Percentiles rank a stretch among this genome's conserved stretches.
Evolutionary conservation across 257 asterid genomes (phyloP).

Genomic region (Gentiana dahurica): DNA sequence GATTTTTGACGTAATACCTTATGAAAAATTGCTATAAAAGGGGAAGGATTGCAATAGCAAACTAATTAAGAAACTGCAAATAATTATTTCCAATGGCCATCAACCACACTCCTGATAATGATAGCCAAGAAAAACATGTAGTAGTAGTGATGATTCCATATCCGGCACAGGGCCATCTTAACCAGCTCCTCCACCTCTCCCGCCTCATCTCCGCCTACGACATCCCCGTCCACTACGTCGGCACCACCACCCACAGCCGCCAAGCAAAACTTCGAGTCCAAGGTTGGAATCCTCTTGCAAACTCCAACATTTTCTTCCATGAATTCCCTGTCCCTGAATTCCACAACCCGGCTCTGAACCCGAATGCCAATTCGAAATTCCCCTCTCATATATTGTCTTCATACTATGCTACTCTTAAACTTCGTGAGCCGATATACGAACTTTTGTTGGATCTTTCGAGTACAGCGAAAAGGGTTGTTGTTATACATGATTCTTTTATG

Average conservation of each 20-base stretch:
- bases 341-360: conserved; percentile 22
- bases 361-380: conserved; percentile 24
- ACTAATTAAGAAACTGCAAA: no score
- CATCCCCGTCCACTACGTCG: conserved; percentile 8
- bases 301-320: conserved; percentile 10
- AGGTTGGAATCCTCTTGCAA: background rate
- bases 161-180: conserved; percentile 14
- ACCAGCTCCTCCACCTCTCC: conserved; percentile 13
- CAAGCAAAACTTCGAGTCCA: conserved; percentile 3
- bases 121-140: background rate
- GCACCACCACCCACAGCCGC: conserved; percentile 6
- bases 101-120: no score
- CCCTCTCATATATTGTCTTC: conserved; percentile 38
- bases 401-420: conserved; percentile 18
- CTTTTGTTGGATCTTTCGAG: conserved; percentile 18
- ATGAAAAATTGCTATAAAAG: no score
- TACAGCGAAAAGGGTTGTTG: conserved; percentile 18
- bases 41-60: no score
- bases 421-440: conserved; percentile 18
- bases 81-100: no score
- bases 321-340: conserved; percentile 3
- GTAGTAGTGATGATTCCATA: conserved; percentile 12
- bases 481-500: conserved; percentile 38
- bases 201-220: conserved; percentile 12
- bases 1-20: no score